Conservation (phyloP, 2,329 filamentous ascomycete genomes). For the Botrytis porri region DNA sequence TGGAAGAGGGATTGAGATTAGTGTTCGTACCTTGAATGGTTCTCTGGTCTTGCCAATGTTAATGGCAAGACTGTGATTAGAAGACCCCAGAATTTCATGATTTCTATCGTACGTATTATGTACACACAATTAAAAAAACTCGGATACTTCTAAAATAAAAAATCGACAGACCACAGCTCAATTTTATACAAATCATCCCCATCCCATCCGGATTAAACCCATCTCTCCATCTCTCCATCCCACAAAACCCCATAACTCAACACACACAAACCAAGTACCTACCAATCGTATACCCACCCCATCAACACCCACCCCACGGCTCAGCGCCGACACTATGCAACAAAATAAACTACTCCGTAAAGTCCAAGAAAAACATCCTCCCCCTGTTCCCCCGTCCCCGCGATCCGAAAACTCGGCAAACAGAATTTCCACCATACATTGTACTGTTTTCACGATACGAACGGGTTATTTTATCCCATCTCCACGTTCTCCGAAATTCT, state of each 20-base stretch:
- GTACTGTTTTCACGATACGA: not conserved
- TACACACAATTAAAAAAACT: not conserved
- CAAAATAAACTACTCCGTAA: too few relatives aligned
- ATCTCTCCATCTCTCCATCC: not conserved
- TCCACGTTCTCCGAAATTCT: not conserved
- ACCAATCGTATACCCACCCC: too few relatives aligned
- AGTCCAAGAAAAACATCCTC: too few relatives aligned
- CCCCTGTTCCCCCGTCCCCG: not conserved
- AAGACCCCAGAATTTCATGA: conserved; percentile 11
- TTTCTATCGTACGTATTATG: not conserved
- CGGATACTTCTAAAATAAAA: not conserved
- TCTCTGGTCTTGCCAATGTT: conserved; percentile 8
- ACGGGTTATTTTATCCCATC: not conserved
- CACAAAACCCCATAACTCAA: not conserved
- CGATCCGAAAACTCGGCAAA: not conserved
- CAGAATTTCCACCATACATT: not conserved
- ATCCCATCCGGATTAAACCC: not conserved
- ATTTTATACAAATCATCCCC: not conserved
- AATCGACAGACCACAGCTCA: not conserved
- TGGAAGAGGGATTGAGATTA: not conserved
- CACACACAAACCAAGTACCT: too few relatives aligned
- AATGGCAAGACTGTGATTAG: conserved; percentile 12
- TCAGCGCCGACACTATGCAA: not conserved
- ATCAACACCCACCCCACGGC: too few relatives aligned
- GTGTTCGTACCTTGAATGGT: not conserved